phyloP scores from a whole-genome alignment of 345 rosid genomes.

The Salix purpurea region DNA sequence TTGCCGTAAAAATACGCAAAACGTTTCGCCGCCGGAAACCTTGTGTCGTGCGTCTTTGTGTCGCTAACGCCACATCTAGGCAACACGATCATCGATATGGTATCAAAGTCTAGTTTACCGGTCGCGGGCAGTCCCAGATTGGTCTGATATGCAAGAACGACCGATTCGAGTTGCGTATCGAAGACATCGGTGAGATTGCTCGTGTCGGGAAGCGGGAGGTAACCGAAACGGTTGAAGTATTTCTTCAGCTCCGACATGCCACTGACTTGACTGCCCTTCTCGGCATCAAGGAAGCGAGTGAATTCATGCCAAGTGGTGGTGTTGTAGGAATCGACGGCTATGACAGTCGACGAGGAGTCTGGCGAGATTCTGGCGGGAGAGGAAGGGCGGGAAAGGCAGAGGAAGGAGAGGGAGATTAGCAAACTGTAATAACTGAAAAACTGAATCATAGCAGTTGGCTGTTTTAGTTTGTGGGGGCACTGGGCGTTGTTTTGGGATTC shows the following conservation, averaged over 20 bases:
- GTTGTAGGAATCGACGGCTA: constrained; percentile 18
- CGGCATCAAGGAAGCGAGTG: constrained; percentile 59
- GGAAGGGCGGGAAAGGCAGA: constrained; percentile 22
- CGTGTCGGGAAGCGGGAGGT: constrained; percentile 32
- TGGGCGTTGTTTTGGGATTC: constrained; percentile 7
- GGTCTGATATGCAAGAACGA: constrained; percentile 52
- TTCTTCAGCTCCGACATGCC: constrained; percentile 87
- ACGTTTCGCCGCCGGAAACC: constrained; percentile 40
- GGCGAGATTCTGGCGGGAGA: constrained; percentile 44
- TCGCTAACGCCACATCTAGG: constrained; percentile 87
- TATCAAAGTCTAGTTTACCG: constrained; percentile 60
- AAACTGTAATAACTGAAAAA: constrained; percentile 27
- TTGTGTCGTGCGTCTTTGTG: not conserved
- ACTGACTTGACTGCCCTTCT: constrained; percentile 51
- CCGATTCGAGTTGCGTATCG: constrained; percentile 51
- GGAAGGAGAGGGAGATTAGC: constrained; percentile 20
- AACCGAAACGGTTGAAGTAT: constrained; percentile 80
- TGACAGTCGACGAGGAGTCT: constrained; percentile 31
- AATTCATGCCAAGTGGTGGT: constrained; percentile 74
- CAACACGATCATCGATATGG: constrained; percentile 51
- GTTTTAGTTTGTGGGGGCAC: not conserved
- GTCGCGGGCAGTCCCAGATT: constrained; percentile 62
- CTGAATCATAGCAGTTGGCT: constrained; percentile 34
- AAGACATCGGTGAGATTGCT: constrained; percentile 52
- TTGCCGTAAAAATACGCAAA: constrained; percentile 63